Evolutionary conservation across 1,284 basidiomycete species (phyloP).

Genomic region (Apiotrichum domesticum): DNA sequence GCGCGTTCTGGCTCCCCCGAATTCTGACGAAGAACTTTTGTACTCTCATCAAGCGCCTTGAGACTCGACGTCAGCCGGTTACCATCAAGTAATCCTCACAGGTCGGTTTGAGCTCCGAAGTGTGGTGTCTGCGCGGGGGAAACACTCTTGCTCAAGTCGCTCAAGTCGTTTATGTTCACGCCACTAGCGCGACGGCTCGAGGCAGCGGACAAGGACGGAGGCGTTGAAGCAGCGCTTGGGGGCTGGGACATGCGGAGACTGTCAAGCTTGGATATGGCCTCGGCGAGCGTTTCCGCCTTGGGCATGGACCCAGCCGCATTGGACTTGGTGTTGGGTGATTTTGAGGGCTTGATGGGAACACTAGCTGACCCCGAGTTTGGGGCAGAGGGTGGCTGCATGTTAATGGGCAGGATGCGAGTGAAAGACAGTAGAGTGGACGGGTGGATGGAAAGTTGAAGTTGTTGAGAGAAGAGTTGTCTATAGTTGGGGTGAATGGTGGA

Average conservation of each 20-base stretch:
- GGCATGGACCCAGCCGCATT: conserved; percentile 7
- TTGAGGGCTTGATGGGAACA: background rate
- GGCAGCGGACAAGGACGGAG: conserved; percentile 23
- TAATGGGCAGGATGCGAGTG: too few relatives aligned
- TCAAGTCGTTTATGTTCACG: background rate
- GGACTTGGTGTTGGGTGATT: conserved; percentile 14
- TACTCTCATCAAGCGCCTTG: conserved; percentile 43
- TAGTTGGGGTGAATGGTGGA: too few relatives aligned
- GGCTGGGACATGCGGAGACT: conserved; percentile 33
- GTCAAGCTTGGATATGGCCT: conserved; percentile 42
- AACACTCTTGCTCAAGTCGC: conserved; percentile 6
- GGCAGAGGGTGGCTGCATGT: too few relatives aligned
- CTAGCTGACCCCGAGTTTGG: background rate
- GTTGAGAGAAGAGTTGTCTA: too few relatives aligned
- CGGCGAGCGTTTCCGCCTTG: conserved; percentile 34
- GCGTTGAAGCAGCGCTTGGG: conserved; percentile 24
- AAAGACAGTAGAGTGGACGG: too few relatives aligned
- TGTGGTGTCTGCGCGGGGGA: conserved; percentile 45
- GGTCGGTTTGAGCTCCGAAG: conserved; percentile 45
- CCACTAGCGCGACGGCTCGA: conserved; percentile 17
- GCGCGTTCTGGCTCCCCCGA: conserved; percentile 37
- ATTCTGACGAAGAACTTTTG: conserved; percentile 40
- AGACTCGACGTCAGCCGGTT: conserved; percentile 23
- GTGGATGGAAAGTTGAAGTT: too few relatives aligned
- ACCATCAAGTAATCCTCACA: conserved; percentile 21